Evolutionary conservation across 164 flowering plant genomes (phyloP), one percentile per base, ranked within the genome.

Genomic region (Piper longum): DNA sequence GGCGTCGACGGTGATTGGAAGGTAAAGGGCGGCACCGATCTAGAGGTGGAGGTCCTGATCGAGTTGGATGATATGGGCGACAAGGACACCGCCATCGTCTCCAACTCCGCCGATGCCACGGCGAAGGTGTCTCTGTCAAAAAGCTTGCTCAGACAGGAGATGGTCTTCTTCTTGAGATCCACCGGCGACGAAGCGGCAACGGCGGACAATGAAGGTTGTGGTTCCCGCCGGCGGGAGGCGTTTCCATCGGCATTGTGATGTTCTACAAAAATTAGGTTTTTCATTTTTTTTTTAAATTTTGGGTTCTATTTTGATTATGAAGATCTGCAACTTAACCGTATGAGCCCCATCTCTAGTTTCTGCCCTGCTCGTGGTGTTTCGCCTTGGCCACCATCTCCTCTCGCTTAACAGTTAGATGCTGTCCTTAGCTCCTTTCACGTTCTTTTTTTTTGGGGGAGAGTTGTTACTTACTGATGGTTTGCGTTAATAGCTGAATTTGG

Each of bases 41-140:
- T 93, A 97, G n/a, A 86, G 69, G 59, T 77, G 74, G 19, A 41
- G 41, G 42, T 87, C 91, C 75, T 87, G 95, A 71, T 93, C 99
- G 8, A 83, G 75, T 62, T 81, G 72, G 0, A 92, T 71, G 43
- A 91, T 78, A 16, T 84, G 95, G 19, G 78, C 41, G 48, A 90
- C 17, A 85, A 76, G 1, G 67, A 66, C 13, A 67, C 67, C 1
- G 87, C 91, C 26, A 92, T 85, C 43, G 85, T 72, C 19, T 87
- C 88, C 48, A 92, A 83, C 73, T 92, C 98, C 3, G 79, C n/a
- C 26, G 78, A 76, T 43, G 96, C 98, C 36, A 78, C 56, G 14
- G 83, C 39, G 62, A 80, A 75, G 2, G 98, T 92, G 66, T 92
- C 98, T 0, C 96, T 73, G 74, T 92, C 98, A 56, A 91, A 77